Percentiles rank a stretch among this genome's conserved stretches.
Evolutionary conservation across 768 basidiomycete genomes (phyloP).

Genomic region (Pleurotus citrinopileatus): DNA sequence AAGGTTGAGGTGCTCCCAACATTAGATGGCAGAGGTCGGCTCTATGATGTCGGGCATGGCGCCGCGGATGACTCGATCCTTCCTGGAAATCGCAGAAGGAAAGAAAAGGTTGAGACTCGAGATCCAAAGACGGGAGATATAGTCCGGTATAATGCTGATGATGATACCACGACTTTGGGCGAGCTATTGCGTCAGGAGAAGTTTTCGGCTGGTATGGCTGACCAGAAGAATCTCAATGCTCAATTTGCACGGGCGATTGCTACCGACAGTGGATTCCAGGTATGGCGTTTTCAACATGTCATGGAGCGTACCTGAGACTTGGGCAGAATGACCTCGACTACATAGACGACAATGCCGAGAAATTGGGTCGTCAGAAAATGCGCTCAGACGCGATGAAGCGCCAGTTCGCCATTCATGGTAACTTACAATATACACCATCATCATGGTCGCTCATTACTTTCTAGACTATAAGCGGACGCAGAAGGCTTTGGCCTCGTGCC

Average conservation of each 20-base stretch:
- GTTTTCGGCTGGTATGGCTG: constrained; percentile 83
- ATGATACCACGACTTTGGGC: constrained; percentile 80
- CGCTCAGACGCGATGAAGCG: constrained; percentile 95
- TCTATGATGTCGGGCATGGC: constrained; percentile 92
- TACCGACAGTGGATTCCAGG: constrained; percentile 85
- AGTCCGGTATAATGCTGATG: constrained; percentile 86
- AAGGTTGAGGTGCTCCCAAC: constrained; percentile 87
- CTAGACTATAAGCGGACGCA: constrained; percentile 95
- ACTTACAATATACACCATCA: constrained; percentile 16
- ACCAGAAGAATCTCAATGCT: constrained; percentile 89
- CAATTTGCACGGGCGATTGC: constrained; percentile 88
- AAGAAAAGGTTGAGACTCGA: constrained; percentile 82
- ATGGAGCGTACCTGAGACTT: background rate
- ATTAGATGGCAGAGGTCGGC: constrained; percentile 73
- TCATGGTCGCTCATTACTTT: background rate
- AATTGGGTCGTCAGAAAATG: constrained; percentile 91
- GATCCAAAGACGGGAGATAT: constrained; percentile 90
- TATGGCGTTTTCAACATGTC: constrained; percentile 20
- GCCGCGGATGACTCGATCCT: constrained; percentile 47
- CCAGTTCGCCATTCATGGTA: constrained; percentile 94
- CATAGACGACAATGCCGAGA: constrained; percentile 95
- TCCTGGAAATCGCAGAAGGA: constrained; percentile 78
- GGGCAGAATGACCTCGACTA: constrained; percentile 84
- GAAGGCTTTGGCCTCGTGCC: constrained; percentile 81
- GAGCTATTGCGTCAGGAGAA: constrained; percentile 93